These are phyloP conservation scores for Inga oerstediana DNA, from an alignment of 306 rosid species.

Conservation along the genomic window DNA sequence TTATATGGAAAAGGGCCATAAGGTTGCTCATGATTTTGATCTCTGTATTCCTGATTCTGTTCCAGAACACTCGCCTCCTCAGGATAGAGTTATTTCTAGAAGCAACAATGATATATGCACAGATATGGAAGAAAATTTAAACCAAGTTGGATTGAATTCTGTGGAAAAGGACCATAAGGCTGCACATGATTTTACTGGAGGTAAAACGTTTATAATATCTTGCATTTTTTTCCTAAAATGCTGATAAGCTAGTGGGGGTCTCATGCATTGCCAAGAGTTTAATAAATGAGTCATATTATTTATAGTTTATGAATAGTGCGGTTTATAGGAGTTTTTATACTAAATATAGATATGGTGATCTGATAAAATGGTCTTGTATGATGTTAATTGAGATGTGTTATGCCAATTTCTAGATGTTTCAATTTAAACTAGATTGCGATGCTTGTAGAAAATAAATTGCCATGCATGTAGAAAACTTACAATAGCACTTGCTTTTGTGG, in stretches of 20 bases:
- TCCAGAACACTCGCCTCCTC: constrained; percentile 39
- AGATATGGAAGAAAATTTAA: constrained; percentile 31
- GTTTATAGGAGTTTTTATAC: background rate
- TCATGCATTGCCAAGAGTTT: background rate
- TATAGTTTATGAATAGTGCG: background rate
- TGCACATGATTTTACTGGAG: constrained; percentile 40
- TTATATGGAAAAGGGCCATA: constrained; percentile 38
- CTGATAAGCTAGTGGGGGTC: constrained; percentile 3
- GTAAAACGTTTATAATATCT: constrained; percentile 43
- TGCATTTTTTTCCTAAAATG: constrained; percentile 10
- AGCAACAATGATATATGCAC: constrained; percentile 36
- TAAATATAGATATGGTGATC: background rate
- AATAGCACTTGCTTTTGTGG: constrained; percentile 16
- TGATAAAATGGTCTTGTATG: constrained; percentile 20
- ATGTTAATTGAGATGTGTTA: constrained; percentile 30
- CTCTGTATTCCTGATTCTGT: constrained; percentile 44
- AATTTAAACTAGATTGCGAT: background rate
- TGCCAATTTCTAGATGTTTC: constrained; percentile 4
- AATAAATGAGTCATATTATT: background rate
- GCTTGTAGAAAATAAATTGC: too few species aligned
- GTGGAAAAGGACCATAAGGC: constrained; percentile 17
- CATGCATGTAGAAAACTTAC: constrained; percentile 18
- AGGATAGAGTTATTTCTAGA: constrained; percentile 37
- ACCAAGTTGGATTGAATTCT: constrained; percentile 36
- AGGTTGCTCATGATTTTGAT: constrained; percentile 38